A percentile compares a stretch with the other conserved stretches of the same genome.
phyloP scores from a whole-genome alignment of 495 filamentous ascomycete species.

The Trichodelitschia bisporula region DNA sequence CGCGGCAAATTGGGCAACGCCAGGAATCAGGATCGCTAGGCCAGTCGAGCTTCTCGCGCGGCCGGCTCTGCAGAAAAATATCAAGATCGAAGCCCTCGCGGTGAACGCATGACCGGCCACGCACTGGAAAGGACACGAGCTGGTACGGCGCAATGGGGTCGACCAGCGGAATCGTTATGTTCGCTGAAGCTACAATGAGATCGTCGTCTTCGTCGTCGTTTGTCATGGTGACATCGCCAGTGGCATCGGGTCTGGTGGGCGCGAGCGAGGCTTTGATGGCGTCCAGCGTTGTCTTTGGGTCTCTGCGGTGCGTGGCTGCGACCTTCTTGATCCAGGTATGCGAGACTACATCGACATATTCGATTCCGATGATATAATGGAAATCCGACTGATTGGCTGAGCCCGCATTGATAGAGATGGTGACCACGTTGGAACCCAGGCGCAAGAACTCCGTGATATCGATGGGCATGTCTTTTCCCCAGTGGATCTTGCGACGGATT shows the following conservation, averaged over 20 bases:
- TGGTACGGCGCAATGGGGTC: conserved; percentile 43
- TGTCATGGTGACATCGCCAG: too few species aligned
- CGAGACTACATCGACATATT: conserved; percentile 16
- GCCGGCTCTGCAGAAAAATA: conserved; percentile 45
- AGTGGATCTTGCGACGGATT: conserved; percentile 34
- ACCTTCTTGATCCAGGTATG: conserved; percentile 8
- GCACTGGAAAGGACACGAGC: conserved; percentile 46
- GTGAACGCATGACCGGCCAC: conserved; percentile 37
- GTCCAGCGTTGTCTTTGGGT: too few species aligned
- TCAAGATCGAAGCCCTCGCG: conserved; percentile 75
- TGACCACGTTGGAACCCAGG: conserved; percentile 31
- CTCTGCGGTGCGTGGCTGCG: too few species aligned
- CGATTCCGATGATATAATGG: conserved; percentile 30
- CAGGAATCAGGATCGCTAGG: conserved; percentile 34
- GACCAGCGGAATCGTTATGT: conserved; percentile 43
- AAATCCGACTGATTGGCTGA: conserved; percentile 14
- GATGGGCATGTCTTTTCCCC: conserved; percentile 49
- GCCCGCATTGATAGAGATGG: conserved; percentile 23
- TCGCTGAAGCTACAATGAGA: conserved; percentile 32
- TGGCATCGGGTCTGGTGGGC: too few species aligned
- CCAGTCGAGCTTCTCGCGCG: conserved; percentile 19
- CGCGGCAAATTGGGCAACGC: conserved; percentile 57
- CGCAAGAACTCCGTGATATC: conserved; percentile 36
- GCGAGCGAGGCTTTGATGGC: conserved; percentile 25
- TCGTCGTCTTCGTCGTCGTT: conserved; percentile 57